Conservation (phyloP, 2,329 filamentous ascomycete genomes). For the Monosporascus sp. region DNA sequence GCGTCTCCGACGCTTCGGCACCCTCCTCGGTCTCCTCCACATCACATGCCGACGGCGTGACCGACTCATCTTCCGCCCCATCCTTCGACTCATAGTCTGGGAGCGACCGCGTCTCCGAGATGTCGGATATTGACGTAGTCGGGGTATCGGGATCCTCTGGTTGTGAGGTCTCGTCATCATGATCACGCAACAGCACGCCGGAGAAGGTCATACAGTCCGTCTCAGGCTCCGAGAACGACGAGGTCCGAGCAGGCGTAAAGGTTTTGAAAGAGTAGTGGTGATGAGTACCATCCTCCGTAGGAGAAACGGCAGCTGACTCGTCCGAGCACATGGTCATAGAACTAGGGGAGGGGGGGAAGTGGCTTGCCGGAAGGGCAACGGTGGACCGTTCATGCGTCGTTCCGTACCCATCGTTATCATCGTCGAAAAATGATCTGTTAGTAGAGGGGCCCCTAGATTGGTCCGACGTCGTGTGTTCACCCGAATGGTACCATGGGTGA, state of each 20-base stretch:
- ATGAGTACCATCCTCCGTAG: constrained; percentile 26
- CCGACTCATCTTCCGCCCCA: constrained; percentile 21
- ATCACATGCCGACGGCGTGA: constrained; percentile 13
- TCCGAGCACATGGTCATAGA: constrained; percentile 45
- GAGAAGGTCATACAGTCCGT: constrained; percentile 33
- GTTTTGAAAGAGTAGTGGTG: constrained; percentile 27
- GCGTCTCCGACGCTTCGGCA: constrained; percentile 38
- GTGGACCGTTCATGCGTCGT: constrained; percentile 43
- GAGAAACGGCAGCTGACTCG: constrained; percentile 36
- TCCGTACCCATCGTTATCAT: constrained; percentile 33
- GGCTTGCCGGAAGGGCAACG: constrained; percentile 21
- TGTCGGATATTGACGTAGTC: constrained; percentile 40
- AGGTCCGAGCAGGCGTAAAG: constrained; percentile 40
- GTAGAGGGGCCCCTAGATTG: constrained; percentile 22
- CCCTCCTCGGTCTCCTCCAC: constrained; percentile 28
- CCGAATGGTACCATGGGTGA: constrained; percentile 35
- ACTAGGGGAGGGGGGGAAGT: constrained; percentile 41
- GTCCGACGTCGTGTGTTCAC: constrained; percentile 27
- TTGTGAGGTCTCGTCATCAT: constrained; percentile 38
- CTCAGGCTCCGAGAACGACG: constrained; percentile 50
- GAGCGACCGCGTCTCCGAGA: constrained; percentile 34
- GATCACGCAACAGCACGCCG: constrained; percentile 31
- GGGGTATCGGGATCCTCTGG: constrained; percentile 40
- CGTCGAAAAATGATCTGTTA: constrained; percentile 36
- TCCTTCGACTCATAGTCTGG: constrained; percentile 27